These are phyloP conservation scores for Colletotrichum kahawae DNA, from an alignment of 2,329 filamentous ascomycete species.

Conservation along the genomic window DNA sequence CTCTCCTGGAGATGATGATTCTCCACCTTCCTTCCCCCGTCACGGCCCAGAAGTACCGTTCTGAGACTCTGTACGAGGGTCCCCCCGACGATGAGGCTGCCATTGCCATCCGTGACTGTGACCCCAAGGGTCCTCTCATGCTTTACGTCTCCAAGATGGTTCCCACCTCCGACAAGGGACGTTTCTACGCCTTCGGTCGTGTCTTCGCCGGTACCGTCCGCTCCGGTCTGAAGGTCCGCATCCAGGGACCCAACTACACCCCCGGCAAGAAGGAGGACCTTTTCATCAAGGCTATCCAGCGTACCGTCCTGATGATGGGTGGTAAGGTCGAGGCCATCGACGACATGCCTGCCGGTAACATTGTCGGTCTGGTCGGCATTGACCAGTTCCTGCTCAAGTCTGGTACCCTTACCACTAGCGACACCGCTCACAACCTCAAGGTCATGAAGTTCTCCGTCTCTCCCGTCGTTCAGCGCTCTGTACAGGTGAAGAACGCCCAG, in stretches of 20 bases:
- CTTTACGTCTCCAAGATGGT: slow-evolving; percentile 99
- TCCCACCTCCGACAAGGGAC: slow-evolving; percentile 98
- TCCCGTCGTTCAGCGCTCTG: slow-evolving; percentile 96
- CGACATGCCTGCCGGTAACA: slow-evolving; percentile 99
- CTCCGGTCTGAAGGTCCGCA: slow-evolving; percentile 99
- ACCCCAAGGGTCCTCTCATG: slow-evolving; percentile 98
- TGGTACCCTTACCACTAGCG: slow-evolving; percentile 96
- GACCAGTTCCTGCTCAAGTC: slow-evolving; percentile 99
- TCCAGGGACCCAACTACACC: slow-evolving; percentile 98
- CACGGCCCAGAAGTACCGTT: slow-evolving; percentile 97
- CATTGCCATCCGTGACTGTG: slow-evolving; percentile 98
- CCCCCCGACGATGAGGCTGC: slow-evolving; percentile 89
- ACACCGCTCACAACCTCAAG: slow-evolving; percentile 99
- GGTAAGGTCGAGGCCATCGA: slow-evolving; percentile 98
- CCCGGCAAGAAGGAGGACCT: slow-evolving; percentile 99
- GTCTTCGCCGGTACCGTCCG: slow-evolving; percentile 98
- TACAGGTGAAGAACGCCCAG: slow-evolving; percentile 99
- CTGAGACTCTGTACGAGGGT: slow-evolving; percentile 98
- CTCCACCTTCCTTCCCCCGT: slow-evolving; percentile 96
- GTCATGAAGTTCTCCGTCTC: slow-evolving; percentile 99
- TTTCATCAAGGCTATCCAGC: slow-evolving; percentile 99
- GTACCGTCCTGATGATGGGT: slow-evolving; percentile 99
- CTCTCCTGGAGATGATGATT: slow-evolving; percentile 99
- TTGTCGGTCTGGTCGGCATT: slow-evolving; percentile 98
- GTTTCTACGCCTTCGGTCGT: slow-evolving; percentile 99